Evolutionary conservation across 768 basidiomycete species (phyloP).

Genomic region (Tulasnella calospora): DNA sequence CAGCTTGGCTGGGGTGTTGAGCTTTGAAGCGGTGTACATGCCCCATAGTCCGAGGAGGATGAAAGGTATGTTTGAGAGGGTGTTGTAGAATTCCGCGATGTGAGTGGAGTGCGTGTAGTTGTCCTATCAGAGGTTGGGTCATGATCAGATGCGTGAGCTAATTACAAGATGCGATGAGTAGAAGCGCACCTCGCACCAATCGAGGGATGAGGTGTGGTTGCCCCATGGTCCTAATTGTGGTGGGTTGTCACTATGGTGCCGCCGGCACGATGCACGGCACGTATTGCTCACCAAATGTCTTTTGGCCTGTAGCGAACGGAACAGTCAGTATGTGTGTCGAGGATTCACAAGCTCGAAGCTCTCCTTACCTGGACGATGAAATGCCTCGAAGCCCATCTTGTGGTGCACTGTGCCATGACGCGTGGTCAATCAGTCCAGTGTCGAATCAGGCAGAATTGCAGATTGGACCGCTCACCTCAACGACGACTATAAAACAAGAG

Average conservation of each 20-base stretch:
- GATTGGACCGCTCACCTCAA: neutral
- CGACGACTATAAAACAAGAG: neutral
- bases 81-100: slow-evolving; percentile 40
- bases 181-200: slow-evolving; percentile 29
- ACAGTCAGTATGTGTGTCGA: neutral
- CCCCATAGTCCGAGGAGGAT: slow-evolving; percentile 37
- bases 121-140: slow-evolving; percentile 25
- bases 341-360: neutral
- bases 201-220: slow-evolving; percentile 28
- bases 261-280: neutral
- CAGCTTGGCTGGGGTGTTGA: slow-evolving; percentile 28
- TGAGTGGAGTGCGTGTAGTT: slow-evolving; percentile 37
- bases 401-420: neutral
- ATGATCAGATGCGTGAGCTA: neutral
- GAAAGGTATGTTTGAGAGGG: slow-evolving; percentile 37
- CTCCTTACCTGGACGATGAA: slow-evolving; percentile 22
- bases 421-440: neutral
- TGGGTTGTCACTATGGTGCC: neutral
- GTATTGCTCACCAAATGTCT: slow-evolving; percentile 14
- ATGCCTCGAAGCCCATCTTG: neutral
- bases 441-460: slow-evolving; percentile 1
- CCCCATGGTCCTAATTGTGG: slow-evolving; percentile 26
- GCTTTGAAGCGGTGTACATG: slow-evolving; percentile 21
- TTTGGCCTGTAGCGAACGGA: slow-evolving; percentile 10
- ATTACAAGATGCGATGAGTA: neutral